Evolutionary conservation across 164 flowering plant genomes (phyloP), one percentile per base, ranked within the genome.

Genomic region (Berberis vulgaris): DNA sequence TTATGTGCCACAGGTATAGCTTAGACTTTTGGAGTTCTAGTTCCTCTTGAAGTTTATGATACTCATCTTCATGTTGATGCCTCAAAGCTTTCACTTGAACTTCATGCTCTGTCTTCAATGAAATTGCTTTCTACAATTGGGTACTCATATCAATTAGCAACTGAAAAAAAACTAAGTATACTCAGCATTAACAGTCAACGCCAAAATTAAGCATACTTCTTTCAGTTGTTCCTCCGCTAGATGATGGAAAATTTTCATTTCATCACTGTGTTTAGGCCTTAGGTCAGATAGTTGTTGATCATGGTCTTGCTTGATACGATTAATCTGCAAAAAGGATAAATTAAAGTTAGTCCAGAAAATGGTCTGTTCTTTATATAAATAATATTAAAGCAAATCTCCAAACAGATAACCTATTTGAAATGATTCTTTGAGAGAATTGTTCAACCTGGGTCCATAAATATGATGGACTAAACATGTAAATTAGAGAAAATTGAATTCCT

Each of bases 11-110:
- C 26, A 7, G 63, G 61, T 66, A 63, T 78, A 89, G 97, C 81
- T 80, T 88, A 59, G 86, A 77, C 72, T 78, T 86, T 74, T 89
- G 97, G 60, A 80, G 78, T 71, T 85, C 80, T 72, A 94, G 67
- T 69, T 90, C 96, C 70, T 87, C 97, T 69, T 82, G 78, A 61
- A 91, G 87, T 73, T 81, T 78, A 67, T 60, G 71, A 73, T 77
- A 78, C 65, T 89, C 96, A 65, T 91, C 97, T 72, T 84, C 95
- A 76, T 78, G 85, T 77, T 91, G 82, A 71, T 67, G 66, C 74
- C 65, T 81, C 77, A 88, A 65, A 68, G 82, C 81, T 78, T 71
- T 82, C 54, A 87, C 58, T 72, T 89, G 85, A 73, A 67, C 81
- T 68, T 94, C 97, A 71, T 86, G 87, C 49, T 94, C 95, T 71